Percentiles rank a stretch among this genome's conserved stretches.
These are phyloP conservation scores for Colletotrichum lupini DNA, from an alignment of 2,329 filamentous ascomycete genomes.

Conservation along the genomic window DNA sequence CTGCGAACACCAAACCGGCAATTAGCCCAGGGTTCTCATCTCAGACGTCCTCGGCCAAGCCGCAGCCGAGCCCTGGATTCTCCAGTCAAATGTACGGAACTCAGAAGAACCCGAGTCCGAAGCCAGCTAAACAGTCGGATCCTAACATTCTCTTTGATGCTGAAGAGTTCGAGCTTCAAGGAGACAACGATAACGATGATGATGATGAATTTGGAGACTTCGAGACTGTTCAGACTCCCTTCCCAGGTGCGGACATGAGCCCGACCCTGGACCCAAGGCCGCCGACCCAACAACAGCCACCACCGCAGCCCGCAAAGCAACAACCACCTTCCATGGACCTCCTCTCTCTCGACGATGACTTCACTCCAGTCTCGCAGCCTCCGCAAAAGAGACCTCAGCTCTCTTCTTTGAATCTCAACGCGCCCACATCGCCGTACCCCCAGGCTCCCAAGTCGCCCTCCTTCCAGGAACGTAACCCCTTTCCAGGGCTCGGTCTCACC, in stretches of 20 bases:
- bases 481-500: constrained; percentile 59
- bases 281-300: constrained; percentile 37
- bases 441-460: constrained; percentile 63
- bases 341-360: constrained; percentile 49
- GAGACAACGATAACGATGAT: constrained; percentile 53
- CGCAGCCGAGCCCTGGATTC: constrained; percentile 40
- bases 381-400: constrained; percentile 45
- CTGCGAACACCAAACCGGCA: constrained; percentile 8
- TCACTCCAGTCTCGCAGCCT: constrained; percentile 40
- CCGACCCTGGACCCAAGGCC: constrained; percentile 26
- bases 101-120: not conserved
- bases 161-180: constrained; percentile 60
- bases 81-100: constrained; percentile 10
- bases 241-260: constrained; percentile 15
- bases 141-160: constrained; percentile 76
- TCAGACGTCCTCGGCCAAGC: constrained; percentile 13
- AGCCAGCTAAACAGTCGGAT: constrained; percentile 41
- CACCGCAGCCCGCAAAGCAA: constrained; percentile 17
- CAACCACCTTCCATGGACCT: constrained; percentile 51
- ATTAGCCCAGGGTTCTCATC: constrained; percentile 7
- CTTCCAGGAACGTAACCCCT: constrained; percentile 65
- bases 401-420: constrained; percentile 45
- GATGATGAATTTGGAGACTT: constrained; percentile 72
- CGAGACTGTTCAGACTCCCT: constrained; percentile 54
- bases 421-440: constrained; percentile 51